Conservation (phyloP, 805 yeast species). For the Metschnikowia drakensbergensis region DNA sequence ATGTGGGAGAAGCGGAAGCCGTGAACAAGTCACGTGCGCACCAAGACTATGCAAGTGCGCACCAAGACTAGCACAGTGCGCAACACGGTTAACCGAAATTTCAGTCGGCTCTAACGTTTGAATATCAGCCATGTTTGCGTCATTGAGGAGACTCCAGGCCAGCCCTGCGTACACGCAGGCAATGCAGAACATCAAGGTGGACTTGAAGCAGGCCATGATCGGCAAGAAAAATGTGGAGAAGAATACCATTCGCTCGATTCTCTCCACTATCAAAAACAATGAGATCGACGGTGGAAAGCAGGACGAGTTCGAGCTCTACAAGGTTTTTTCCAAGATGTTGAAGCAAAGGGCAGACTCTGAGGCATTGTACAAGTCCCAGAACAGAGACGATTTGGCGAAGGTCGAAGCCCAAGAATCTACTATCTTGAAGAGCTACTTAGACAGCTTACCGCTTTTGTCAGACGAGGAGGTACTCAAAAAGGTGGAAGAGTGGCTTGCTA, state of each 20-base stretch:
- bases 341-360: slow-evolving; percentile 49
- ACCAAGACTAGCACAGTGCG: background rate
- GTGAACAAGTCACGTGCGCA: background rate
- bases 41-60: background rate
- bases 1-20: slow-evolving; percentile 44
- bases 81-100: background rate
- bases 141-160: slow-evolving; percentile 28
- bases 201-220: slow-evolving; percentile 26
- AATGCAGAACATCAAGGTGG: slow-evolving; percentile 17
- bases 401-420: slow-evolving; percentile 46
- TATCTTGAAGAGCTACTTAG: slow-evolving; percentile 39
- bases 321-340: slow-evolving; percentile 35
- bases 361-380: slow-evolving; percentile 42
- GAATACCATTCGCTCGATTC: slow-evolving; percentile 42
- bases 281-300: slow-evolving; percentile 25
- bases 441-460: slow-evolving; percentile 45
- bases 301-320: slow-evolving; percentile 19
- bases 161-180: slow-evolving; percentile 32
- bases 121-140: slow-evolving; percentile 14
- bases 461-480: slow-evolving; percentile 36
- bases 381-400: slow-evolving; percentile 51
- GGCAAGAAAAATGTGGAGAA: slow-evolving; percentile 24
- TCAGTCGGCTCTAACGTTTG: background rate
- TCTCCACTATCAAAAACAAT: slow-evolving; percentile 42
- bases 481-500: slow-evolving; percentile 24